These are phyloP conservation scores for Hypoxylon lenormandii DNA, from an alignment of 495 filamentous ascomycete species.

Conservation along the genomic window DNA sequence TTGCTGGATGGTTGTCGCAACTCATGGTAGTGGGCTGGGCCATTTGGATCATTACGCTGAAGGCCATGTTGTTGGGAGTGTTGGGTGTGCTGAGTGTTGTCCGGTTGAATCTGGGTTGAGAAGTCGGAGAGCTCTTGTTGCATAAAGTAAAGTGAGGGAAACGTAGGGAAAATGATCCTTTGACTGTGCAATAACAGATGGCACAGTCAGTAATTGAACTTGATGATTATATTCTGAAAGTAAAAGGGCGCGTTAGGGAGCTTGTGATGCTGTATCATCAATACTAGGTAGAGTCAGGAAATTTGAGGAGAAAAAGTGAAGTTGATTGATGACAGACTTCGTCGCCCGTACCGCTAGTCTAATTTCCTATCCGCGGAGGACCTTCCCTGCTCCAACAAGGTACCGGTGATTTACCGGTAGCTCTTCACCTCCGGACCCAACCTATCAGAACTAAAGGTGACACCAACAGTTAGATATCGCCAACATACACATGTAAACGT, in stretches of 20 bases:
- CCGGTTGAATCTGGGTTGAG: slow-evolving; percentile 65
- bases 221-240: slow-evolving; percentile 1
- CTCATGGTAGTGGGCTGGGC: slow-evolving; percentile 45
- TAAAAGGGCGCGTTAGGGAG: slow-evolving; percentile 16
- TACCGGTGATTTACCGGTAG: slow-evolving; percentile 20
- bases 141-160: slow-evolving; percentile 77
- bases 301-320: slow-evolving; percentile 24
- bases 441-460: too few relatives aligned
- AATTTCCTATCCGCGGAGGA: slow-evolving; percentile 17
- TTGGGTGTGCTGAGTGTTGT: slow-evolving; percentile 57
- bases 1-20: slow-evolving; percentile 47
- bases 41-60: slow-evolving; percentile 63
- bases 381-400: slow-evolving; percentile 3
- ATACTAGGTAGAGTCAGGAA: slow-evolving; percentile 12
- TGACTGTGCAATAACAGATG: slow-evolving; percentile 75
- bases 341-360: slow-evolving; percentile 5
- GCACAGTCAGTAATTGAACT: slow-evolving; percentile 48
- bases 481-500: not conserved
- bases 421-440: too few relatives aligned
- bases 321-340: slow-evolving; percentile 24
- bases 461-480: too few relatives aligned
- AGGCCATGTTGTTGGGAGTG: slow-evolving; percentile 80
- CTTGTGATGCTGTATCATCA: slow-evolving; percentile 26
- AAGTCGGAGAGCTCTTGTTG: slow-evolving; percentile 79
- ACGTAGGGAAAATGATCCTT: slow-evolving; percentile 49